These are phyloP conservation scores for Trichomonascus vanleenenianus DNA, from an alignment of 805 yeast genomes.

Conservation along the genomic window DNA sequence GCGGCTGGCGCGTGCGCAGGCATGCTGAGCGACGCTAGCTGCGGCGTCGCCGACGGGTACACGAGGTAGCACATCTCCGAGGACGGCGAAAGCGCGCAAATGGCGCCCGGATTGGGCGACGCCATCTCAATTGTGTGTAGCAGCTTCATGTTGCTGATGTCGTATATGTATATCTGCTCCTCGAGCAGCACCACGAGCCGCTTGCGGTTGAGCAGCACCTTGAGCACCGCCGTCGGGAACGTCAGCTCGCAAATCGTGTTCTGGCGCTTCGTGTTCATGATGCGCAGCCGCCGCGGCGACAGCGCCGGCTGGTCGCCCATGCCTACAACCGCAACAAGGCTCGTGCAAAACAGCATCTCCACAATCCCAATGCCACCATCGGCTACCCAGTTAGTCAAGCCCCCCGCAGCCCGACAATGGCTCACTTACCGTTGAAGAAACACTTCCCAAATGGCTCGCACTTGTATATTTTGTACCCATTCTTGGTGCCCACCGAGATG, in stretches of 20 bases:
- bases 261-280: slow-evolving; percentile 74
- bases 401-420: slow-evolving; percentile 7
- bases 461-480: slow-evolving; percentile 66
- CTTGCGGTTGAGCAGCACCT: slow-evolving; percentile 72
- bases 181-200: slow-evolving; percentile 68
- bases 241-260: slow-evolving; percentile 78
- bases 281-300: slow-evolving; percentile 71
- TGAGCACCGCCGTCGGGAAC: slow-evolving; percentile 68
- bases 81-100: slow-evolving; percentile 31
- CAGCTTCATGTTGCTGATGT: slow-evolving; percentile 81
- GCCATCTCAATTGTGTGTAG: slow-evolving; percentile 58
- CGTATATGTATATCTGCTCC: slow-evolving; percentile 82
- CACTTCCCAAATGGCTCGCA: slow-evolving; percentile 83
- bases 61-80: slow-evolving; percentile 44
- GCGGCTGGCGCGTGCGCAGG: slow-evolving; percentile 11
- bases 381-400: slow-evolving; percentile 12
- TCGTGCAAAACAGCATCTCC: slow-evolving; percentile 87
- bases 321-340: slow-evolving; percentile 78
- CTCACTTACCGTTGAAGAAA: slow-evolving; percentile 36
- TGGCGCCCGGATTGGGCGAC: slow-evolving; percentile 36
- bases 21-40: slow-evolving; percentile 15
- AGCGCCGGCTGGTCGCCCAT: slow-evolving; percentile 56
- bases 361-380: slow-evolving; percentile 44
- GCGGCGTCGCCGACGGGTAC: slow-evolving; percentile 43
- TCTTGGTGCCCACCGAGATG: slow-evolving; percentile 62